Base-by-base conservation (phyloP, 805 yeast species). In the Tanozyma kutaoensis region DNA sequence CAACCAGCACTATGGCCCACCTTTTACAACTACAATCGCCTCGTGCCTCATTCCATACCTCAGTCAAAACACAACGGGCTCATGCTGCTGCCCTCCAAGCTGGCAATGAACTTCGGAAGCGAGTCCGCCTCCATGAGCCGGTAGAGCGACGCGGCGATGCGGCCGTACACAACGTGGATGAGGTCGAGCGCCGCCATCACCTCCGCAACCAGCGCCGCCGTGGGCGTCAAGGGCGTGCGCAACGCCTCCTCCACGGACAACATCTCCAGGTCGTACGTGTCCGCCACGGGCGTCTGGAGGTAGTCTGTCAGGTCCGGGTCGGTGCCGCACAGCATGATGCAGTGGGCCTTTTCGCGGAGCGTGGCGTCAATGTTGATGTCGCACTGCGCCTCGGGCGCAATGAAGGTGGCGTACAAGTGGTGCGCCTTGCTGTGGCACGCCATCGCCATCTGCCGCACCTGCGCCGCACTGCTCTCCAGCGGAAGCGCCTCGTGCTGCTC, bases 101-200 rank as follows among this genome's bases (percentile, higher is more conserved):
- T 48, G 12, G 32, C 37, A 20, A 75, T 32, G 37, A 81, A 80
- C 44, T 79, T 80, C 3, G 79, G 79, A 22, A 76, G 59, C 6
- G 91, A 77, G 50, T 81, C 93, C 20, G 48, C 61, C 37, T 76
- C 78, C 77, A 81, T 72, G 48, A 81, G 49, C 23, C 58, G 51
- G 37, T 64, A 65, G 27, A 77, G 61, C 24, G 65, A 66, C 8
- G 38, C 27, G n/a, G 61, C 55, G 5, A 77, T 67, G 13, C 54
- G 52, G n/a, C 59, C 61, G 27, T 69, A 66, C 11, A 68, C 48
- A 2, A 63, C 34, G 15, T 30, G 24, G 12, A 30, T 38, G 2
- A 24, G 20, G 14, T 28, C 22, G 10, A 39, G 27, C 15, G 25
- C 4, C 24, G 24, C n/a, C 43, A 67, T 54, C 1, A 62, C 45